These are phyloP conservation scores for Kluyveromyces sp. DNA, from an alignment of 1,139 yeast genomes.

Conservation along the genomic window DNA sequence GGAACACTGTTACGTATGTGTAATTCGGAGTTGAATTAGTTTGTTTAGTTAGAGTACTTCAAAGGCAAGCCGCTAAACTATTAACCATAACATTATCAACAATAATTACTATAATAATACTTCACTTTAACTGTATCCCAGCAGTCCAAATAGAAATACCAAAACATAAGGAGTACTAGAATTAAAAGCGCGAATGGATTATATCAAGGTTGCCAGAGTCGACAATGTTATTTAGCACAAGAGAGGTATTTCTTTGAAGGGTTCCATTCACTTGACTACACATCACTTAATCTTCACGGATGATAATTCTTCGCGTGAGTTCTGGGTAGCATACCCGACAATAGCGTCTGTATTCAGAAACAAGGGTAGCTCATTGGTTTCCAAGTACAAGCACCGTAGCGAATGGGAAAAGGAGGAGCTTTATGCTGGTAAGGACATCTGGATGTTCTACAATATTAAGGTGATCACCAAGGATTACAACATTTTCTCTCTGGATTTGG, in stretches of 20 bases:
- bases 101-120: no score
- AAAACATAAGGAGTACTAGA: background rate
- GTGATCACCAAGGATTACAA: conserved; percentile 82
- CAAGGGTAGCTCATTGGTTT: conserved; percentile 31
- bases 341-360: conserved; percentile 60
- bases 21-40: no score
- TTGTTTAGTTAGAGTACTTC: no score
- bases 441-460: conserved; percentile 50
- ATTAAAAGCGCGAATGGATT: conserved; percentile 38
- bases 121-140: no score
- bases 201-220: conserved; percentile 51
- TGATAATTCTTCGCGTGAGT: conserved; percentile 45
- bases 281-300: conserved; percentile 77
- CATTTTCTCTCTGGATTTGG: conserved; percentile 71
- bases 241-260: conserved; percentile 57
- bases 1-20: no score
- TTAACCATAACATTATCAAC: no score
- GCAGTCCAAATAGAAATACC: no score
- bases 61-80: no score
- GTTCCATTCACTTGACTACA: conserved; percentile 70
- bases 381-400: conserved; percentile 12
- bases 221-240: conserved; percentile 62
- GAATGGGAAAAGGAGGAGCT: conserved; percentile 11
- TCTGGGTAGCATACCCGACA: conserved; percentile 92
- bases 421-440: conserved; percentile 34